Percentiles rank a stretch among this genome's conserved stretches.
Conservation (phyloP, 1,284 basidiomycete genomes). For the Tranzscheliella williamsii region DNA sequence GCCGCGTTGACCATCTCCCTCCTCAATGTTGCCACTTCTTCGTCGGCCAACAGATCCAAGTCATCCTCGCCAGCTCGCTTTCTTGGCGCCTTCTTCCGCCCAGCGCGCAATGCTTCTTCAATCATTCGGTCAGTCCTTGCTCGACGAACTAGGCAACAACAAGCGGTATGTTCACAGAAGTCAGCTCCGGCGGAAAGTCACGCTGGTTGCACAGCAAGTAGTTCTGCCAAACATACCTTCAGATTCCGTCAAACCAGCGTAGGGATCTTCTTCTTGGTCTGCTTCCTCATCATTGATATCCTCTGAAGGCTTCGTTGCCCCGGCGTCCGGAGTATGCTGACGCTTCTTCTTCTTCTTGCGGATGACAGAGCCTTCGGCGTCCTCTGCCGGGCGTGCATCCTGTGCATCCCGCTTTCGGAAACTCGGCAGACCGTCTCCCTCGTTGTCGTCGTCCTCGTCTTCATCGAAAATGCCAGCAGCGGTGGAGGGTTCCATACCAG, state of each 20-base stretch:
- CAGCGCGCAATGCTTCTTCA: conserved; percentile 31
- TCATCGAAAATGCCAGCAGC: conserved; percentile 40
- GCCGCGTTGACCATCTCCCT: conserved; percentile 86
- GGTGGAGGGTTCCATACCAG: too few relatives aligned
- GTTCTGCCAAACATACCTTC: conserved; percentile 19
- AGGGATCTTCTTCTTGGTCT: conserved; percentile 29
- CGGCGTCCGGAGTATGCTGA: conserved; percentile 14
- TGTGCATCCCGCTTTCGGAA: conserved; percentile 22
- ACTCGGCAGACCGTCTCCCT: conserved; percentile 14
- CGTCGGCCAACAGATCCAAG: conserved; percentile 85
- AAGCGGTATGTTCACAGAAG: not conserved
- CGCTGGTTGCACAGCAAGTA: too few relatives aligned
- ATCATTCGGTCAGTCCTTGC: conserved; percentile 31
- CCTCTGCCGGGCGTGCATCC: conserved; percentile 5
- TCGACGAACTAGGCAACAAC: conserved; percentile 24
- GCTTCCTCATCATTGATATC: conserved; percentile 4
- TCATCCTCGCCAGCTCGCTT: conserved; percentile 56
- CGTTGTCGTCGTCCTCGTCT: conserved; percentile 22
- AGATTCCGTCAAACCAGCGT: conserved; percentile 29
- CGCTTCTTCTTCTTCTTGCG: conserved; percentile 46
- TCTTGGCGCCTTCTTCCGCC: conserved; percentile 40
- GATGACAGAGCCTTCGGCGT: conserved; percentile 15
- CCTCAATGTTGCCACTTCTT: conserved; percentile 81
- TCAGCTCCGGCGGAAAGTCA: not conserved
- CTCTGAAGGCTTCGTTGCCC: not conserved